These are phyloP conservation scores for Balansia obtecta DNA, from an alignment of 2,329 filamentous ascomycete genomes.

Conservation along the genomic window DNA sequence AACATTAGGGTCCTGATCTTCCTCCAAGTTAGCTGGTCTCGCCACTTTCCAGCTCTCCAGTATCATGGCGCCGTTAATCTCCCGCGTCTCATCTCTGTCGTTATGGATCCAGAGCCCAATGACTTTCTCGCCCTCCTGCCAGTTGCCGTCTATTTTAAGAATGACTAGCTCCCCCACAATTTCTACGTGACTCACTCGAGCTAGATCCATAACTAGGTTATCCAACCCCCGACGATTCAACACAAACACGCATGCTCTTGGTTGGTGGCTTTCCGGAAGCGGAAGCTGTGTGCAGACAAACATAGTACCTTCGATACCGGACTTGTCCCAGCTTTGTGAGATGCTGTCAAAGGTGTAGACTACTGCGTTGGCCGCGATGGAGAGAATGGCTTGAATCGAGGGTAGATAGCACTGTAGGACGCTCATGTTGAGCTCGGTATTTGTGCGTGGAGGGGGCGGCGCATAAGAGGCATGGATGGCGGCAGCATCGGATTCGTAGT, in stretches of 20 bases:
- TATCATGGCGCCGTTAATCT: constrained; percentile 28
- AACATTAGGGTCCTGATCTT: constrained; percentile 15
- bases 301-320: constrained; percentile 71
- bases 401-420: constrained; percentile 76
- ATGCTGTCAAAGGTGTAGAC: constrained; percentile 66
- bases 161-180: constrained; percentile 44
- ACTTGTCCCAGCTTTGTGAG: constrained; percentile 68
- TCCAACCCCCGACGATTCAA: constrained; percentile 60
- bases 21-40: constrained; percentile 16
- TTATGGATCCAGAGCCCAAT: constrained; percentile 45
- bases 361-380: constrained; percentile 74
- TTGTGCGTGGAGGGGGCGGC: constrained; percentile 50
- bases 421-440: constrained; percentile 75
- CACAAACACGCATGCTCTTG: constrained; percentile 51
- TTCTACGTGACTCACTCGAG: constrained; percentile 49
- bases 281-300: constrained; percentile 65
- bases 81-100: constrained; percentile 31
- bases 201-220: constrained; percentile 58
- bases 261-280: constrained; percentile 21
- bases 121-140: constrained; percentile 26
- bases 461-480: constrained; percentile 25
- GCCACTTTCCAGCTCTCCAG: constrained; percentile 29
- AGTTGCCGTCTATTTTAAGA: constrained; percentile 26
- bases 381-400: constrained; percentile 58
- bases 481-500: constrained; percentile 56